These are phyloP conservation scores for Amaranthus cruentus DNA, from an alignment of 148 eudicot genomes.

Conservation along the genomic window DNA sequence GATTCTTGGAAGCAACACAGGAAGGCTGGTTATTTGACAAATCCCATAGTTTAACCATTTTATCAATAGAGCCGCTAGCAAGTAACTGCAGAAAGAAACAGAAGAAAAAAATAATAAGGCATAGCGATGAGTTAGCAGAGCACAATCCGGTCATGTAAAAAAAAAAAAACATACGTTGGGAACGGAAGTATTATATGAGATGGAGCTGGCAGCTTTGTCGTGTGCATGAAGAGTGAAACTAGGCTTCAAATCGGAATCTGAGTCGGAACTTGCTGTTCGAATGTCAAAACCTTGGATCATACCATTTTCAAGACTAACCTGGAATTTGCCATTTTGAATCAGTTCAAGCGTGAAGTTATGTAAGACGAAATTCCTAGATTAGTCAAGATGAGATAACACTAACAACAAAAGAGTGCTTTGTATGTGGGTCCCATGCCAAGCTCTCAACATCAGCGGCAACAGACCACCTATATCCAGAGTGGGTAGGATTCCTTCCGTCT, in stretches of 20 bases:
- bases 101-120: conserved; percentile 16
- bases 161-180: conserved; percentile 53
- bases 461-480: conserved; percentile 77
- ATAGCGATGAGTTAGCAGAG: not conserved
- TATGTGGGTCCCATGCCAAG: conserved; percentile 92
- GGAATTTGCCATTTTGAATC: conserved; percentile 12
- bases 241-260: conserved; percentile 51
- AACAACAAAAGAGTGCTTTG: conserved; percentile 78
- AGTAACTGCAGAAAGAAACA: conserved; percentile 45
- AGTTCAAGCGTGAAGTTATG: not conserved
- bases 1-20: conserved; percentile 67
- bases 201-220: conserved; percentile 74
- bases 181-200: conserved; percentile 57
- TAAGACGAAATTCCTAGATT: not conserved
- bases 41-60: conserved; percentile 85
- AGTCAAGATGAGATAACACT: conserved; percentile 20
- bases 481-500: conserved; percentile 76
- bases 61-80: conserved; percentile 85
- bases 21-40: conserved; percentile 67
- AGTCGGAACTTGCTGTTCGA: conserved; percentile 56
- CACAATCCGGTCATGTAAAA: not conserved
- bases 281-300: conserved; percentile 73
- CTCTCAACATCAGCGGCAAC: conserved; percentile 89
- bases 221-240: conserved; percentile 88
- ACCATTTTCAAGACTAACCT: conserved; percentile 95